Base-by-base conservation (phyloP, 1,139 yeast genomes). In the Debaryomyces sp. region DNA sequence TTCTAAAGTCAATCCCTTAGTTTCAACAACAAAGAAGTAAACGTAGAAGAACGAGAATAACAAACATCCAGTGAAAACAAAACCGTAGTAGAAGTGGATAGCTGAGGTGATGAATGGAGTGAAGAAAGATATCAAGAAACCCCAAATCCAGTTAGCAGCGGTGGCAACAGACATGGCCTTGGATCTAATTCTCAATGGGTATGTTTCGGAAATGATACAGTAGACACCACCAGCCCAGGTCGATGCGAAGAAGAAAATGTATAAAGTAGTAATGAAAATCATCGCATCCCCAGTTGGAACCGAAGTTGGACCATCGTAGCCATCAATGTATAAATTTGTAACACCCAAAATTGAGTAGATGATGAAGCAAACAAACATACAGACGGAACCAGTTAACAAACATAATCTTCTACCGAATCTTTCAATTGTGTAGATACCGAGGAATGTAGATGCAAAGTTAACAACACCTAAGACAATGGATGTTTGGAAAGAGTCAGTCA, bases 191-290 rank as follows among this genome's bases (percentile, higher is more conserved):
- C 92, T 82, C 55, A 87, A 75, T 47, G 96, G 92, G 68, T 82
- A 89, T 40, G 87, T 75, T 69, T 89, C 96, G 35, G 94, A 85
- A 47, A 85, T 81, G 58, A 87, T 84, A 49, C 87, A 87, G 81
- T 84, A 90, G 41, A 85, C 85, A 62, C 85, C 82, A 60, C 96
- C 94, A 53, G 92, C 96, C 96, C 96, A 89, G 6, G 96, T 84
- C 35, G 87, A 79, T 33, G 96, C 94, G 64, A 89, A 89, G 75
- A 82, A 85, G 80, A 87, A 86, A 54, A 90, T 87, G 73, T 83
- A 90, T 52, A 87, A 65, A 67, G 94, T 87, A 27, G 92, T 83
- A 58, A 89, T 80, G 60, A 87, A 84, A 65, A 89, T 86, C 89
- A 81, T 75, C 52, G 86, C 89, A 66, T 84, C 73, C 67, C 94